These are phyloP conservation scores for Phanerochaete sordida DNA, from an alignment of 768 basidiomycete species.

Conservation along the genomic window DNA sequence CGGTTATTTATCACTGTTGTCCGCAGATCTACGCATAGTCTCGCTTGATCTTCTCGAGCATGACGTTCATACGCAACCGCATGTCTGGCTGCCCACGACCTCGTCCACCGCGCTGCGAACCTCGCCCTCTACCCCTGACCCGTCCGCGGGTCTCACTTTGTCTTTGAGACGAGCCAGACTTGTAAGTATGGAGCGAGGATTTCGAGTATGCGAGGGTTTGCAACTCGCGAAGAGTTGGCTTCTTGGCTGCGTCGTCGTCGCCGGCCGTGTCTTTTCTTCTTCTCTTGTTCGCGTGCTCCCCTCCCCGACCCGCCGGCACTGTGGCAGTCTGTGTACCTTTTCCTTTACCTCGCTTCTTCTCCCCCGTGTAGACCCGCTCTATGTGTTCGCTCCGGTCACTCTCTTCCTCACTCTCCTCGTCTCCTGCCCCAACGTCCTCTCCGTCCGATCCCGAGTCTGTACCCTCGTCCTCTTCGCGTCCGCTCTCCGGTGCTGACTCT, in stretches of 20 bases:
- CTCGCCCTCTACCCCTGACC: conserved; percentile 18
- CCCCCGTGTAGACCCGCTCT: background rate
- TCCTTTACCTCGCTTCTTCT: background rate
- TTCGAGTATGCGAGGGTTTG: conserved; percentile 60
- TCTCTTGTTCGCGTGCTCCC: background rate
- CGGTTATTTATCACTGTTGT: too few species aligned
- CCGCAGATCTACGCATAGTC: too few species aligned
- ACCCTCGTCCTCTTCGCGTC: background rate
- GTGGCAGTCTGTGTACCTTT: conserved; percentile 7
- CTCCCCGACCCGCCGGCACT: background rate
- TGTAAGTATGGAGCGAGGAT: conserved; percentile 55
- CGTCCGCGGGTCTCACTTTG: background rate
- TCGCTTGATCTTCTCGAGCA: conserved; percentile 84
- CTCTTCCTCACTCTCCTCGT: background rate
- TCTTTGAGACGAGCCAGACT: conserved; percentile 35
- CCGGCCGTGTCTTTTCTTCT: background rate
- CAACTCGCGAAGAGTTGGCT: conserved; percentile 51
- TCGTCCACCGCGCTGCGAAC: conserved; percentile 9
- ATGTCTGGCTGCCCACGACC: conserved; percentile 61
- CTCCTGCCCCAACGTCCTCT: background rate
- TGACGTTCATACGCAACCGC: conserved; percentile 81
- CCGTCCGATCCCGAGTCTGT: background rate
- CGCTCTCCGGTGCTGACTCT: conserved; percentile 13
- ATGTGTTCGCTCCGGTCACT: background rate
- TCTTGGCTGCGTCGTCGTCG: conserved; percentile 12